Evolutionary conservation across 1,139 yeast genomes (phyloP).

Genomic region (Torulaspora pretoriensis): DNA sequence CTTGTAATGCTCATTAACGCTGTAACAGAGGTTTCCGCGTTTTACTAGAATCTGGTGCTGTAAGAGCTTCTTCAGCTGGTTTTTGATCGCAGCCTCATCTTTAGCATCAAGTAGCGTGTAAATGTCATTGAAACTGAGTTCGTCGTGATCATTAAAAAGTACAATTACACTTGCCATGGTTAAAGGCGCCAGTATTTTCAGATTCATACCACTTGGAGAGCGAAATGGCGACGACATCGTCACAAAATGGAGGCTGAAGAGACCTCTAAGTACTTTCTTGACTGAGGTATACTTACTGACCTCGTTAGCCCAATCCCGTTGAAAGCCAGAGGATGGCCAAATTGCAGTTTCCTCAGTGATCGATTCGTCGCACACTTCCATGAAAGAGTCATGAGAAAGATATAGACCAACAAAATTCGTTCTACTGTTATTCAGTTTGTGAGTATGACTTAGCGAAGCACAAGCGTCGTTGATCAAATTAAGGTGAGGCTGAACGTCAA

Average conservation of each 20-base stretch:
- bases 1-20: constrained; percentile 8
- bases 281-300: not conserved
- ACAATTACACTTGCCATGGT: constrained; percentile 19
- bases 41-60: constrained; percentile 8
- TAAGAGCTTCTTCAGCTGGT: constrained; percentile 6
- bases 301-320: constrained; percentile 9
- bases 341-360: not conserved
- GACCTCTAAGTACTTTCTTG: constrained; percentile 9
- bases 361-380: not conserved
- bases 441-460: not conserved
- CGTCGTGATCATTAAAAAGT: constrained; percentile 17
- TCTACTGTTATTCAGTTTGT: not conserved
- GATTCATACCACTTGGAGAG: constrained; percentile 3
- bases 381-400: constrained; percentile 1
- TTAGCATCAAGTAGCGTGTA: constrained; percentile 7
- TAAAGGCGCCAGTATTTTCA: constrained; percentile 16
- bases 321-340: constrained; percentile 10
- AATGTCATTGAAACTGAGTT: constrained; percentile 9
- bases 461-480: constrained; percentile 1
- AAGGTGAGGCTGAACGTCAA: not conserved
- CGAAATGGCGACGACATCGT: constrained; percentile 20
- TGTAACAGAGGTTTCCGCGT: not conserved
- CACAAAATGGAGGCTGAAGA: constrained; percentile 15
- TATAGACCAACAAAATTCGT: constrained; percentile 5
- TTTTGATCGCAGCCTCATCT: not conserved